A percentile compares a stretch with the other conserved stretches of the same genome.
Conservation (phyloP, 176 grass and related monocot genomes). For the Ananas comosus region DNA sequence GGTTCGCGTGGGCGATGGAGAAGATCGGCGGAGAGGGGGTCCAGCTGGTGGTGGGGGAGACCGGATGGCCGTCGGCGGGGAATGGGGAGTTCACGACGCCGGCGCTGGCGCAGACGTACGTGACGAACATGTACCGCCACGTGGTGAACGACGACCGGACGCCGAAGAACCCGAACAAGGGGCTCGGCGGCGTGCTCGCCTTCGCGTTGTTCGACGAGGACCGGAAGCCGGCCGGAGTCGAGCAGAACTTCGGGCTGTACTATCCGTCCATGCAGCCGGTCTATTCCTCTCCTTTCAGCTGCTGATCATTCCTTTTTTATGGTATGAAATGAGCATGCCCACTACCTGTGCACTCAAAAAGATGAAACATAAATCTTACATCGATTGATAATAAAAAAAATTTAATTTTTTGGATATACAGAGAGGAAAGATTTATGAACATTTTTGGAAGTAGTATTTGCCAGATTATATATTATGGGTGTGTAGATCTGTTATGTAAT, state of each 20-base stretch:
- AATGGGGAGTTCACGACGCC: conserved; percentile 1
- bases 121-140: not conserved
- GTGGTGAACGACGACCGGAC: conserved; percentile 5
- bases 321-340: no score
- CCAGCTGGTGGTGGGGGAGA: conserved; percentile 17
- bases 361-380: not conserved
- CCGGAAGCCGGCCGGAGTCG: conserved; percentile 9
- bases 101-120: conserved; percentile 6
- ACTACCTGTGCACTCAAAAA: not conserved
- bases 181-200: conserved; percentile 4
- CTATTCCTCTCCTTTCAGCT: conserved; percentile 14
- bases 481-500: no score
- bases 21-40: not conserved
- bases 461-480: no score
- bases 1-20: conserved; percentile 13
- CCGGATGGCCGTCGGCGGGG: conserved; percentile 18
- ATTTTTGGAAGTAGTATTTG: no score
- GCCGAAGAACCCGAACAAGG: conserved; percentile 12
- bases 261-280: conserved; percentile 14
- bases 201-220: conserved; percentile 21
- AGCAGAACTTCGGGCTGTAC: conserved; percentile 24
- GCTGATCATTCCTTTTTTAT: not conserved
- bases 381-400: not conserved
- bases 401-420: no score
- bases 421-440: no score